Evolutionary conservation across 768 basidiomycete genomes (phyloP).

Genomic region (Boletus edulis): DNA sequence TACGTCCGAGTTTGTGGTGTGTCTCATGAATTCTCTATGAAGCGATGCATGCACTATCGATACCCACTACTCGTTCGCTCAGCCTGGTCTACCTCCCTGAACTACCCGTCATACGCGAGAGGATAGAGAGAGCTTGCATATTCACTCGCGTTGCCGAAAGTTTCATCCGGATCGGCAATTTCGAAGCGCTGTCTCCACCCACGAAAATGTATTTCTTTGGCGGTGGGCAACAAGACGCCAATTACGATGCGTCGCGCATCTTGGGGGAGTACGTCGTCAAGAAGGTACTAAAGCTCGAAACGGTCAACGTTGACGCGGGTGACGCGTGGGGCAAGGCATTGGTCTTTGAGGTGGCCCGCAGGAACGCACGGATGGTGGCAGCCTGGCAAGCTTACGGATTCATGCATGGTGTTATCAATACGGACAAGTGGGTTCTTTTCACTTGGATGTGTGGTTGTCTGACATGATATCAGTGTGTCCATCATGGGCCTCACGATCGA

Average conservation of each 20-base stretch:
- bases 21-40: slow-evolving; percentile 37
- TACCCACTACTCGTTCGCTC: slow-evolving; percentile 88
- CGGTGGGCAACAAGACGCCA: slow-evolving; percentile 69
- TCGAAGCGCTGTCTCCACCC: slow-evolving; percentile 81
- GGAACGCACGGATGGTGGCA: slow-evolving; percentile 92
- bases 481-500: slow-evolving; percentile 76
- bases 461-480: slow-evolving; percentile 52
- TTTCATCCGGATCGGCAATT: slow-evolving; percentile 89
- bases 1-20: not conserved
- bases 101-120: slow-evolving; percentile 75
- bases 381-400: slow-evolving; percentile 95
- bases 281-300: slow-evolving; percentile 51
- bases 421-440: slow-evolving; percentile 69
- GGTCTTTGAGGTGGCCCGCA: slow-evolving; percentile 72
- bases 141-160: slow-evolving; percentile 83
- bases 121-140: slow-evolving; percentile 66
- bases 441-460: not conserved
- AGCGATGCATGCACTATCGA: slow-evolving; percentile 77
- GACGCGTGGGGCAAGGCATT: slow-evolving; percentile 70
- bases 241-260: slow-evolving; percentile 71
- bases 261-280: slow-evolving; percentile 74
- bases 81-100: slow-evolving; percentile 72
- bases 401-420: slow-evolving; percentile 97
- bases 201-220: slow-evolving; percentile 63
- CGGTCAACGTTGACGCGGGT: slow-evolving; percentile 39